Percentiles rank a stretch among this genome's conserved stretches.
These are phyloP conservation scores for Salvia sclarea DNA, from an alignment of 305 asterid species.

Conservation along the genomic window DNA sequence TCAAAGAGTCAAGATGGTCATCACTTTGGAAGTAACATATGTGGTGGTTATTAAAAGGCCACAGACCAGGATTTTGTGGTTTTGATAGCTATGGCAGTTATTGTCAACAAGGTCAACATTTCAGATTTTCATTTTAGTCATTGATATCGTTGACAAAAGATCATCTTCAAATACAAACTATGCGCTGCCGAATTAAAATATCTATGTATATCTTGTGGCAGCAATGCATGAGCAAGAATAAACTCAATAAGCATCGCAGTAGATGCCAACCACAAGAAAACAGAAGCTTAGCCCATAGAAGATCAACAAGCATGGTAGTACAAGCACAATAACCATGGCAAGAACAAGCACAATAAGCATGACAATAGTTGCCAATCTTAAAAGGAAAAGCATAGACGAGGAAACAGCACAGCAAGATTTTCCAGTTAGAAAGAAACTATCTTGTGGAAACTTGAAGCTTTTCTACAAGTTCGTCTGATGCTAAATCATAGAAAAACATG, in stretches of 20 bases:
- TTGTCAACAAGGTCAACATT: background rate
- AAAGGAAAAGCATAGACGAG: too few relatives aligned
- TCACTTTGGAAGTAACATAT: too few relatives aligned
- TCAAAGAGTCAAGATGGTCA: too few relatives aligned
- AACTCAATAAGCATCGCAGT: background rate
- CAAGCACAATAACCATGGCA: background rate
- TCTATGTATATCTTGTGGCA: background rate
- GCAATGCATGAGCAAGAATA: background rate
- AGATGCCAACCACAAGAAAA: background rate
- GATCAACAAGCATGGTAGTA: background rate
- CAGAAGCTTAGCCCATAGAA: background rate
- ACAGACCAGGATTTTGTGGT: too few relatives aligned
- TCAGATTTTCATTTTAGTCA: background rate
- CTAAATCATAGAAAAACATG: constrained; percentile 13
- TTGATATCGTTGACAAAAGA: background rate
- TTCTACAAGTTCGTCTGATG: background rate
- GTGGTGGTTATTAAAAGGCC: too few relatives aligned
- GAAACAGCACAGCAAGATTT: background rate
- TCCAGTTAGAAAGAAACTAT: background rate
- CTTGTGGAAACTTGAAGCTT: background rate
- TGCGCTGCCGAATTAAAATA: background rate
- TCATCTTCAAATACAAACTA: background rate
- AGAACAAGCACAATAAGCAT: background rate
- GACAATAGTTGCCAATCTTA: too few relatives aligned
- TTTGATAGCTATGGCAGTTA: too few relatives aligned